Base-by-base conservation (phyloP, 164 flowering plant species). In the Chimonanthus praecox region DNA sequence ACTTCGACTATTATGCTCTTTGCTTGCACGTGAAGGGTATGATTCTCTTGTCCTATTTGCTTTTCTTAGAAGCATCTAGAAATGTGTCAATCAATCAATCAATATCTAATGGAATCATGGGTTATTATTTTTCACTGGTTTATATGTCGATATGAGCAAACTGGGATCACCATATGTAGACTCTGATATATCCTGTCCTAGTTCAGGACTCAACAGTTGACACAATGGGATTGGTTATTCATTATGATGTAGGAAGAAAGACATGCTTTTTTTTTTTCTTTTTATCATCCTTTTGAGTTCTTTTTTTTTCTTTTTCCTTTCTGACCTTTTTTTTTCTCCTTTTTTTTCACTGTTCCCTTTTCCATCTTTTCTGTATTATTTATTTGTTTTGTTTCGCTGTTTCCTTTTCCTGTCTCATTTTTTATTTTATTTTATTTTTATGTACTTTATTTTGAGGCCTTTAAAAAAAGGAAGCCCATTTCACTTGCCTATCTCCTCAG, bases 1-100 rank as follows among this genome's bases (percentile, higher is more conserved):
- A 74, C 93, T 95, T 72, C 86, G 92, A 44, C 91, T 91, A 62
- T 81, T 95, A 21, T 92, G 98, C 82, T 95, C 99, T 74, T 82
- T 95, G 81, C 97, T 95, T 77, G 98, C 97, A 60, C 86, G 85
- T 44, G 99, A 95, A 78, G 97, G 99, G 99, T 95, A 88, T 70
- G 85, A 10, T 47, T 1, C 33, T 54, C 16, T 54, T 11, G 60
- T 54, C 60, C 5, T 54, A 54, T 3, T 33, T 33, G 33, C 33
- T 33, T 33, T 62, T 62, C 6, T 33, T n/a, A 6, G 7, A 20
- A 62, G 65, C 20, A 1, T 18, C 8, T 6, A 62, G 20, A 16
- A n/a, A n/a, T 18, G 20, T 4, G 21, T 62, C 33, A 20, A 16
- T 62, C 33, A 8, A 10, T 16, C 20, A 33, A 33, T 33, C 33